Percentiles rank a stretch among this genome's conserved stretches.
These are phyloP conservation scores for Penicillium sp. DNA, from an alignment of 2,329 filamentous ascomycete species.

Conservation along the genomic window DNA sequence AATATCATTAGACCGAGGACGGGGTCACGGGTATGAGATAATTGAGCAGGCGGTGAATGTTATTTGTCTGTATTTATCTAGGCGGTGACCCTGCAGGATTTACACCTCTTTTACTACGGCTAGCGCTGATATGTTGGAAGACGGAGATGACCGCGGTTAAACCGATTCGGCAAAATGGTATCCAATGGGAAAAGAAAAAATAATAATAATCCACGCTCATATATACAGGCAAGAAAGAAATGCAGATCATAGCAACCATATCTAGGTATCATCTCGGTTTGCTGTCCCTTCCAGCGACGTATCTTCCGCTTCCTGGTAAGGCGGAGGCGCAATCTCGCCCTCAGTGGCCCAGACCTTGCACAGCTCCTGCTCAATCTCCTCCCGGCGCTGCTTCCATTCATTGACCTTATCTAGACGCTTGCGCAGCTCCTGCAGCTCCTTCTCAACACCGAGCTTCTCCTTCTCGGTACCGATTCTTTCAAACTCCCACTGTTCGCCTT, in stretches of 20 bases:
- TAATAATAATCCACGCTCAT: background rate
- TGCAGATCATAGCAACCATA: background rate
- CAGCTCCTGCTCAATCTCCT: conserved; percentile 80
- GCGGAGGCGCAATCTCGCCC: conserved; percentile 36
- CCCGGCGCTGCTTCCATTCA: conserved; percentile 70
- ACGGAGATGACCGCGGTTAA: no score
- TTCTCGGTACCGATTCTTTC: conserved; percentile 88
- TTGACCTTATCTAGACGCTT: conserved; percentile 77
- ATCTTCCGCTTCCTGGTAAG: conserved; percentile 26
- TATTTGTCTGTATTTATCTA: background rate
- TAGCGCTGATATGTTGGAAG: no score
- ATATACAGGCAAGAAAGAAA: conserved; percentile 2
- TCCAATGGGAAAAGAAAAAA: background rate
- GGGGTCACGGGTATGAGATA: no score
- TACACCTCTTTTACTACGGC: no score
- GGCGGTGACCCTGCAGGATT: background rate
- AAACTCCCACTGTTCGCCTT: conserved; percentile 85
- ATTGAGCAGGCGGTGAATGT: background rate
- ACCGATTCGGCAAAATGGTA: background rate
- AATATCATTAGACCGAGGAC: no score
- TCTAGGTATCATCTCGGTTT: conserved; percentile 1
- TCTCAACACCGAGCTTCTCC: conserved; percentile 90
- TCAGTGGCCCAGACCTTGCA: conserved; percentile 57
- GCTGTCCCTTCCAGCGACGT: conserved; percentile 3
- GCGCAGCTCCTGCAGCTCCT: conserved; percentile 78